A percentile compares a stretch with the other conserved stretches of the same genome.
Conservation (phyloP, 805 yeast species). For the Saccharomycopsis synnaedendra region DNA sequence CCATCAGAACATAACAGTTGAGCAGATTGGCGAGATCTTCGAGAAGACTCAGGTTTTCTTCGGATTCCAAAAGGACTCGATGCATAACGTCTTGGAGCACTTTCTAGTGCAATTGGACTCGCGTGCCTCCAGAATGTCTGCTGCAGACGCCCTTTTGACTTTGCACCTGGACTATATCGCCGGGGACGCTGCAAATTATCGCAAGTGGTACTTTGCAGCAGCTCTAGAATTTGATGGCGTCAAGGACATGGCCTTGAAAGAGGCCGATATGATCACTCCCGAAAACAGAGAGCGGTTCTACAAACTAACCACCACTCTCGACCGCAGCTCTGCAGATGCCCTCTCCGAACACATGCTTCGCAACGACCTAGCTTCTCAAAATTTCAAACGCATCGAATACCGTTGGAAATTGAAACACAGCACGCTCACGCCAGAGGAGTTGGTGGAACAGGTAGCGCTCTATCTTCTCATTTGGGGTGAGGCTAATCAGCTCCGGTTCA, state of each 20-base stretch:
- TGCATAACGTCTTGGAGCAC: slow-evolving; percentile 71
- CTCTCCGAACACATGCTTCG: not conserved
- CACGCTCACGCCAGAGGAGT: slow-evolving; percentile 57
- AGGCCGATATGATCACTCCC: not conserved
- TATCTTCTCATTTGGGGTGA: slow-evolving; percentile 81
- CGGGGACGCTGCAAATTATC: slow-evolving; percentile 76
- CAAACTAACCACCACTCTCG: not conserved
- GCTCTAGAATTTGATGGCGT: slow-evolving; percentile 62
- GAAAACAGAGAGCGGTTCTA: not conserved
- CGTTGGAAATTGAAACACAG: slow-evolving; percentile 83
- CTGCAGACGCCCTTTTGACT: slow-evolving; percentile 58
- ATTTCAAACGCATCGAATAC: slow-evolving; percentile 19
- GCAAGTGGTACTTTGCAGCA: slow-evolving; percentile 89
- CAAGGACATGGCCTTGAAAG: slow-evolving; percentile 19
- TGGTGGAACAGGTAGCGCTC: slow-evolving; percentile 68
- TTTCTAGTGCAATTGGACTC: slow-evolving; percentile 77
- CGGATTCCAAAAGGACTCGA: slow-evolving; percentile 78
- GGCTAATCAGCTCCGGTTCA: slow-evolving; percentile 81
- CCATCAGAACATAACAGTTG: slow-evolving; percentile 48
- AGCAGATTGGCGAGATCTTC: slow-evolving; percentile 53
- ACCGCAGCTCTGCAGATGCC: not conserved
- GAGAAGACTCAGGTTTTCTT: slow-evolving; percentile 45
- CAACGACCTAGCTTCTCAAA: slow-evolving; percentile 2
- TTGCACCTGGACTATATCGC: slow-evolving; percentile 90
- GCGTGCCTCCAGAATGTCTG: slow-evolving; percentile 68